phyloP scores from a whole-genome alignment of 257 asterid genomes.

The Gentiana straminea region DNA sequence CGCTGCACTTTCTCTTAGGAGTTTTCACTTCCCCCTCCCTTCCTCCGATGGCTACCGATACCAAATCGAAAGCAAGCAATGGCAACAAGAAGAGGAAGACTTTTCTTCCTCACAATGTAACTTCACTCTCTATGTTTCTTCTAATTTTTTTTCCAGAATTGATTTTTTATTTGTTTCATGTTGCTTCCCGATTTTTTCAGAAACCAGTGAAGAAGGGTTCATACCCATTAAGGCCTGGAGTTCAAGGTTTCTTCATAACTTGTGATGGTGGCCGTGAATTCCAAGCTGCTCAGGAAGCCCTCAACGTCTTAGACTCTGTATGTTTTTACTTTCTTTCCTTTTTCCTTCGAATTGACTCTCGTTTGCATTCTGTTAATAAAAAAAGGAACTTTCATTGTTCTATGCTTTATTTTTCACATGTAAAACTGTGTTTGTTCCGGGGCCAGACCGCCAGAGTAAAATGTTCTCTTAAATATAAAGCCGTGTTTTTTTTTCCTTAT shows the following conservation, averaged over 20 bases:
- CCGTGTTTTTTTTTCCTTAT: no score
- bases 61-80: constrained; percentile 24
- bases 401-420: no score
- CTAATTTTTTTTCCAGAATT: no score
- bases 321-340: background rate
- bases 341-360: background rate
- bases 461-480: no score
- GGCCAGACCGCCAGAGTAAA: no score
- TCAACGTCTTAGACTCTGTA: constrained; percentile 83
- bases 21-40: background rate
- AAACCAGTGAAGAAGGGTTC: constrained; percentile 73
- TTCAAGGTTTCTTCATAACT: constrained; percentile 87
- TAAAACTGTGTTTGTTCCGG: no score
- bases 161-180: background rate
- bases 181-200: constrained; percentile 16
- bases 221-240: constrained; percentile 77
- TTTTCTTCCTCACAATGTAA: constrained; percentile 67
- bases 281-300: constrained; percentile 84
- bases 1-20: no score
- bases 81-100: constrained; percentile 51
- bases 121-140: background rate
- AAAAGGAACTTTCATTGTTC: no score
- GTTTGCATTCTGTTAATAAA: no score
- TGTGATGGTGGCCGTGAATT: constrained; percentile 94
- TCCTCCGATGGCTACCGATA: constrained; percentile 53